Base-by-base conservation (phyloP, 306 rosid genomes). In the Pyrus pyrifolia region DNA sequence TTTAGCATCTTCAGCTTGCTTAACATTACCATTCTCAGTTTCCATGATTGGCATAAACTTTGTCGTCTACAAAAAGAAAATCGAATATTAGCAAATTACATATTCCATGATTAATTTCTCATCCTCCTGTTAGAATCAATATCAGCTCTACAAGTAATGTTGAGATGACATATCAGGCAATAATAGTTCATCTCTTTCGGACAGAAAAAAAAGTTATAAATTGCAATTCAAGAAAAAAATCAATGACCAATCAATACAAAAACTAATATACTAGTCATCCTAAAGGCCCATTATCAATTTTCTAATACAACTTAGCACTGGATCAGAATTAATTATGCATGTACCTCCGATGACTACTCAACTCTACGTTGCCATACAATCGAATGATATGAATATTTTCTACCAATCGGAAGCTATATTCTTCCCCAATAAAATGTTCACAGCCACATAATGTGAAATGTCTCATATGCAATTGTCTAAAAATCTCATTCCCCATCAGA, bases 1-100 rank as follows among this genome's bases (percentile, higher is more conserved):
- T 72, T 95, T 96, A 78, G 89, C 30, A 85, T 92, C 92, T 85
- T 95, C 99, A 25, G 97, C 97, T 68, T 78, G 90, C 2, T 84
- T 76, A 61, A 76, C 68, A 30, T 91, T 80, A 25, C 92, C 84
- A 45, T 82, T 87, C 25, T 82, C 81, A 49, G 83, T 25, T 84
- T 86, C 93, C 99, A 95, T 95, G 69, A 51, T 44, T 49, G 78
- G 83, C 80, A 70, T 81, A 74, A 70, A 74, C 81, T 78, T 72
- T 46, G 75, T 59, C 33, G 79, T 83, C 73, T 81, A 75, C 78
- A 49, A 75, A 22, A 74, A 65, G 66, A 44, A 74, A 52, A 53
- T 62, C 30, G 45, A 67, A 75, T 53, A 38, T 85, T 79, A 88
- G 85, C 79, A 72, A 74, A 85, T 44, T 81, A 78, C 55, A 84